Base-by-base conservation (phyloP, 441 rosid genomes). In the Populus tomentosa region DNA sequence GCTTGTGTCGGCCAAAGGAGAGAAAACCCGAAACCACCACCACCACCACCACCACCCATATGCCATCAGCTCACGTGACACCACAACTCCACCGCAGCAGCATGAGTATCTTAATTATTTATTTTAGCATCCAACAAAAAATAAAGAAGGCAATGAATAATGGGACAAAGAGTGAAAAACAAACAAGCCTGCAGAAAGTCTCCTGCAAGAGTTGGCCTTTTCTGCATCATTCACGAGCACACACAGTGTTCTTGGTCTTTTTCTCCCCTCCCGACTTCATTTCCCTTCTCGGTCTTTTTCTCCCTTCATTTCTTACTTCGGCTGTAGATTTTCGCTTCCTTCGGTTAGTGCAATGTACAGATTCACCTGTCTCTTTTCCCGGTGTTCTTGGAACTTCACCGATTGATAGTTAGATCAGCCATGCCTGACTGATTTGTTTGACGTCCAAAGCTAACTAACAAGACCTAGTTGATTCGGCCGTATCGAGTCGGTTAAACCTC, bases 1-100 rank as follows among this genome's bases (percentile, higher is more conserved):
- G 33, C n/a, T 40, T 2, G 62, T 73, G 76, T 73, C 69, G 75
- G 67, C 67, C 20, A 59, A 28, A 74, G 10, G 65, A 40, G 70
- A 28, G 56, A 63, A 35, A 26, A 71, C 16, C 35, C 30, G 10
- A 40, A 62, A 32, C 8, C 56, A 46, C 53, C 50, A 72, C 46
- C 42, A 38, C 42, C 38, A 36, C 38, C 46, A 40, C 4, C 11
- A 38, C 11, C 14, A 10, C 42, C 62, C 56, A 73, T 10, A n/a
- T 14, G 71, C 26, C 33, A 61, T 26, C 53, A 21, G 6, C 71
- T 67, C 77, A 75, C 30, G 65, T 75, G 77, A 46, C 70, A 21
- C 18, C 1, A 13, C 35, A 33, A 33, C 56, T 46, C 56, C 56
- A 46, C 56, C 11, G 18, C 56, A 4, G 18, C 56, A 11, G 18